A percentile compares a stretch with the other conserved stretches of the same genome.
phyloP scores from a whole-genome alignment of 192 early-diverging fungal genomes.

The Lunasporangiospora selenospora region DNA sequence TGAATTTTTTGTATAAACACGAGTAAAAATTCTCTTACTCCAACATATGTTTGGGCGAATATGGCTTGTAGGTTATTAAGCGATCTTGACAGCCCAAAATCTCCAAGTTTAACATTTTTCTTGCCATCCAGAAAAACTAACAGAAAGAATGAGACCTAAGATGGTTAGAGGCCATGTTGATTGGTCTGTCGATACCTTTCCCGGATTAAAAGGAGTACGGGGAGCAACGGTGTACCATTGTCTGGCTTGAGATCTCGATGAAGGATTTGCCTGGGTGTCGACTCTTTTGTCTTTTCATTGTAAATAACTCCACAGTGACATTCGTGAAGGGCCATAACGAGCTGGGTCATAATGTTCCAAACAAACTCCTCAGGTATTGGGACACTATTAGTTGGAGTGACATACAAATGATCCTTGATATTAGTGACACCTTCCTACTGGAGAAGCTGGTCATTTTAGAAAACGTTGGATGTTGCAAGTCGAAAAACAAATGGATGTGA shows the following conservation, averaged over 20 bases:
- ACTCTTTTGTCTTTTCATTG: constrained; percentile 27
- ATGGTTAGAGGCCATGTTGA: not conserved
- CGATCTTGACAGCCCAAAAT: constrained; percentile 76
- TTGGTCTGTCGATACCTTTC: not conserved
- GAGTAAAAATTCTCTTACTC: constrained; percentile 47
- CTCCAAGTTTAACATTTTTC: constrained; percentile 76
- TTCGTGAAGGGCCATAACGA: constrained; percentile 70
- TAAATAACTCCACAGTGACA: constrained; percentile 63
- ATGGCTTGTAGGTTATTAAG: constrained; percentile 63
- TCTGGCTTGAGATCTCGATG: constrained; percentile 82
- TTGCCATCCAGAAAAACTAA: constrained; percentile 71
- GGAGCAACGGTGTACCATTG: constrained; percentile 54
- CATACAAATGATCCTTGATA: no score
- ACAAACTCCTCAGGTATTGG: constrained; percentile 69
- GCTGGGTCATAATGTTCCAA: constrained; percentile 71
- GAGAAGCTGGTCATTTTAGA: no score
- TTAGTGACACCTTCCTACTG: no score
- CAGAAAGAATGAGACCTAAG: not conserved
- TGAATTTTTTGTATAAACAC: not conserved
- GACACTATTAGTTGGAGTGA: constrained; percentile 51
- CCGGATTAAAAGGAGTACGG: not conserved
- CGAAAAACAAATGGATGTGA: not conserved
- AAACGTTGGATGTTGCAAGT: no score
- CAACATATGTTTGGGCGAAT: constrained; percentile 80
- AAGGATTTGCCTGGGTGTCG: constrained; percentile 55